These are phyloP conservation scores for Otatea glauca DNA, from an alignment of 176 grass and related monocot genomes.

Conservation along the genomic window DNA sequence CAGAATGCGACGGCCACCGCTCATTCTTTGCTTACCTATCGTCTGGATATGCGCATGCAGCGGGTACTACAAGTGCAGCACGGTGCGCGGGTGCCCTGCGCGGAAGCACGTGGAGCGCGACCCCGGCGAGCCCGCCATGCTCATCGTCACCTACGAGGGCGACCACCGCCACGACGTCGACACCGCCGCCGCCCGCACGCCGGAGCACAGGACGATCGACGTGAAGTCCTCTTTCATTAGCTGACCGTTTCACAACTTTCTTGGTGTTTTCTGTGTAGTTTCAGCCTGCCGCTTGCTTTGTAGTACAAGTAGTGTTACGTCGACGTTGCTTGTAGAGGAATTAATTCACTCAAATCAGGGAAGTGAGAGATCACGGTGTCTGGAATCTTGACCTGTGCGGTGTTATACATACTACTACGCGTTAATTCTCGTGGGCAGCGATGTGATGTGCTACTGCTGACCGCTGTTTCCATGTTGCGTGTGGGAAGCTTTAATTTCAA, in stretches of 20 bases:
- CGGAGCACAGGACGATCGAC: background rate
- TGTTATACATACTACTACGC: background rate
- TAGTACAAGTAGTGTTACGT: too few relatives aligned
- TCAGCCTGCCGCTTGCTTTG: background rate
- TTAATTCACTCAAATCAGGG: background rate
- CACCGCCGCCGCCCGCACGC: background rate
- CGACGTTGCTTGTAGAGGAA: conserved; percentile 25
- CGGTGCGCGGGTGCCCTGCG: conserved; percentile 55
- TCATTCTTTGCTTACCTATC: too few relatives aligned
- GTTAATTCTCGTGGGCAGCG: background rate
- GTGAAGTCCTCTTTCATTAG: background rate
- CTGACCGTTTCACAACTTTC: background rate
- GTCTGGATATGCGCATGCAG: conserved; percentile 9
- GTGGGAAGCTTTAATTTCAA: too few relatives aligned
- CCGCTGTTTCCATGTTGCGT: too few relatives aligned
- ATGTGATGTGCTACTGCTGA: too few relatives aligned
- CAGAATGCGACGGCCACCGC: background rate
- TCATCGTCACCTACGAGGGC: conserved; percentile 73
- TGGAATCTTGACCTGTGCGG: conserved; percentile 16
- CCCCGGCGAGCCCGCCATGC: conserved; percentile 56
- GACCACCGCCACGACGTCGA: conserved; percentile 52
- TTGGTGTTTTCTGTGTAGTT: background rate
- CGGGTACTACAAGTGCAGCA: conserved; percentile 82
- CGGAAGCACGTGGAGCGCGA: conserved; percentile 76
- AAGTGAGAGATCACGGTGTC: background rate